These are phyloP conservation scores for Neurospora cerealis DNA, from an alignment of 495 filamentous ascomycete species.

Conservation along the genomic window DNA sequence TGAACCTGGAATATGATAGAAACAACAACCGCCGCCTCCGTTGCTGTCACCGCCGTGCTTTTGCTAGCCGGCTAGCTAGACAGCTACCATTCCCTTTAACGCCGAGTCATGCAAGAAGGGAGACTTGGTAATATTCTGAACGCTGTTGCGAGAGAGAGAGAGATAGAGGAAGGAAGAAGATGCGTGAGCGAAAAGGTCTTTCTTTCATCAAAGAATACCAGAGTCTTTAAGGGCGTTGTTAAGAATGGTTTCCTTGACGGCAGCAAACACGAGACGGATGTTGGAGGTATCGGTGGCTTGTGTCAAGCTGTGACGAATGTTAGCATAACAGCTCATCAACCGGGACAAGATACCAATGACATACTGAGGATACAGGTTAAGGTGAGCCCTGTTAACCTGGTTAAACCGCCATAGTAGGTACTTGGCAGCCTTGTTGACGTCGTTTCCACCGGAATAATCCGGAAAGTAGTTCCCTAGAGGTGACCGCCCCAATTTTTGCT, in stretches of 20 bases:
- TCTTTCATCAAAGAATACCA: slow-evolving; percentile 65
- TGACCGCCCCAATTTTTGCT: slow-evolving; percentile 79
- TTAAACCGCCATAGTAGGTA: slow-evolving; percentile 98
- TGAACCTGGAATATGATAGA: neutral
- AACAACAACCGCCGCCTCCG: neutral
- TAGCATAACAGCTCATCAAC: slow-evolving; percentile 13
- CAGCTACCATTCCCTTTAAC: neutral
- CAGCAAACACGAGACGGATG: slow-evolving; percentile 93
- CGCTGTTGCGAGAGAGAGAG: neutral
- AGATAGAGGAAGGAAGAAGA: neutral
- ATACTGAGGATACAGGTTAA: slow-evolving; percentile 97
- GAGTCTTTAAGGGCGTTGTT: slow-evolving; percentile 98
- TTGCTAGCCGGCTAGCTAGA: neutral
- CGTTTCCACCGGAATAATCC: slow-evolving; percentile 93
- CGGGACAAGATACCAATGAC: slow-evolving; percentile 21
- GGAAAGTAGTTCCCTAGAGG: slow-evolving; percentile 92
- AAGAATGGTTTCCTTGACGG: slow-evolving; percentile 96
- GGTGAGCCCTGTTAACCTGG: slow-evolving; percentile 91
- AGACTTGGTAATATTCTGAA: neutral
- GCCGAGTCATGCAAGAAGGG: neutral
- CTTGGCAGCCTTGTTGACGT: slow-evolving; percentile 95
- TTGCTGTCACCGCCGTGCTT: neutral
- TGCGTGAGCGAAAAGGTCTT: neutral
- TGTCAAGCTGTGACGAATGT: slow-evolving; percentile 58
- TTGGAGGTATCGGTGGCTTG: slow-evolving; percentile 99